A percentile compares a stretch with the other conserved stretches of the same genome.
phyloP scores from a whole-genome alignment of 257 asterid genomes.

The Nicotiana attenuata region DNA sequence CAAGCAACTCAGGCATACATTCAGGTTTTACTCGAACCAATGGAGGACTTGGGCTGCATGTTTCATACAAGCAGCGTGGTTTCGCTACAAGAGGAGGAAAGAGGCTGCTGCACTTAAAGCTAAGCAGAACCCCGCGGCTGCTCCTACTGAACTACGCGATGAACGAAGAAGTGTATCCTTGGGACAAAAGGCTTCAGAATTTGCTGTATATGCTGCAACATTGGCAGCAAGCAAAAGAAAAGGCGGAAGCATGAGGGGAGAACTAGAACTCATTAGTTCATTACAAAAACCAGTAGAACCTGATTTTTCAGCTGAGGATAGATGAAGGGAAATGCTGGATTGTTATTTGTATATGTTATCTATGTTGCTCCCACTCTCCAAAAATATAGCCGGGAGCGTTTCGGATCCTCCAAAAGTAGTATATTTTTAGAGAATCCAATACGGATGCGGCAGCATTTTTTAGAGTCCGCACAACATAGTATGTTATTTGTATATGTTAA shows the following conservation, averaged over 20 bases:
- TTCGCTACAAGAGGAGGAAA: constrained; percentile 38
- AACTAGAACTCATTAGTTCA: constrained; percentile 24
- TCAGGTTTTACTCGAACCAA: constrained; percentile 60
- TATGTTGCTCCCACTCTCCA: too few species aligned
- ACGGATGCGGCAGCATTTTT: too few species aligned
- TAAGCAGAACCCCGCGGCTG: constrained; percentile 10
- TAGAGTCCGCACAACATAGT: too few species aligned
- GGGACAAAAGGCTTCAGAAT: constrained; percentile 34
- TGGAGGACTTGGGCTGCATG: constrained; percentile 87
- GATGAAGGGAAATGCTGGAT: constrained; percentile 3
- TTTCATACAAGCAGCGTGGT: constrained; percentile 68
- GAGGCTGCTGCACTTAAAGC: constrained; percentile 32
- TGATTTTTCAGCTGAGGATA: constrained; percentile 39
- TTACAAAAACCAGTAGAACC: constrained; percentile 63
- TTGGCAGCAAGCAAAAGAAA: constrained; percentile 32
- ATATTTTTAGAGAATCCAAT: too few species aligned
- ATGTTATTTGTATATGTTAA: too few species aligned
- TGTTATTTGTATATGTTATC: too few species aligned
- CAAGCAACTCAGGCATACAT: constrained; percentile 63
- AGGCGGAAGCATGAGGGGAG: constrained; percentile 28
- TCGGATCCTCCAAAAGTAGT: too few species aligned
- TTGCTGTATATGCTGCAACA: constrained; percentile 30
- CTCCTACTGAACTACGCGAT: not conserved
- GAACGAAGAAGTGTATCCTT: constrained; percentile 31
- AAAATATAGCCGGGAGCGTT: too few species aligned